Percentiles rank a stretch among this genome's conserved stretches.
Conservation (phyloP, 495 filamentous ascomycete species). For the Hypomontagnella monticulosa region DNA sequence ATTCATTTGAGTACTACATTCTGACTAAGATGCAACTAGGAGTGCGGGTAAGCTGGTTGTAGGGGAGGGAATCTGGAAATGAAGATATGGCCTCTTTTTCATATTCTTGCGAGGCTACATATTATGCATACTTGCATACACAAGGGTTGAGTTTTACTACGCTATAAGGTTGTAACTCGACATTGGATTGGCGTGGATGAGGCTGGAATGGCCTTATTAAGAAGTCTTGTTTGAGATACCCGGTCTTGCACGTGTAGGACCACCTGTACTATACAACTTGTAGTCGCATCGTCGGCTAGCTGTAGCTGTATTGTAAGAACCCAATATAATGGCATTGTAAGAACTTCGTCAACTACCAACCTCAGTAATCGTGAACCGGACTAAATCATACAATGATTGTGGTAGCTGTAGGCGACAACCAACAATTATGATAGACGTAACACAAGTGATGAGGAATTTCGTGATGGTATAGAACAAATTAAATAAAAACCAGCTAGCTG, state of each 20-base stretch:
- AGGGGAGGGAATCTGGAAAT: no score
- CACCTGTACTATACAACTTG: no score
- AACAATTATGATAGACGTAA: neutral
- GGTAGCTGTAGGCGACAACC: no score
- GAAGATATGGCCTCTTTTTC: no score
- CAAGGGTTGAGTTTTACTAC: neutral
- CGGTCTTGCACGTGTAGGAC: neutral
- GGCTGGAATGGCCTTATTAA: neutral
- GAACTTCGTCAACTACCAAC: no score
- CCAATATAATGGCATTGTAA: no score
- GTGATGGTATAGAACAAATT: slow-evolving; percentile 32
- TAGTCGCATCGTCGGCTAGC: no score
- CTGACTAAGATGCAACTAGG: no score
- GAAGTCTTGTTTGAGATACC: neutral
- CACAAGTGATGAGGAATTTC: neutral
- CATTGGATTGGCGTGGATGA: neutral
- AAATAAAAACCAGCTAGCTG: slow-evolving; percentile 16
- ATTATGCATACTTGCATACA: neutral
- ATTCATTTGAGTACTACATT: neutral
- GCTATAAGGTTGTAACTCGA: neutral
- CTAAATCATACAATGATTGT: no score
- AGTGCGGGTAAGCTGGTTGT: no score
- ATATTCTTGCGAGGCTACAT: neutral
- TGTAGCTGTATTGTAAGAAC: no score
- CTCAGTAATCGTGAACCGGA: no score